Evolutionary conservation across 78 protist species (phyloP), one percentile per base, ranked within the genome.

Genomic region (Speleostelium caveatum): DNA sequence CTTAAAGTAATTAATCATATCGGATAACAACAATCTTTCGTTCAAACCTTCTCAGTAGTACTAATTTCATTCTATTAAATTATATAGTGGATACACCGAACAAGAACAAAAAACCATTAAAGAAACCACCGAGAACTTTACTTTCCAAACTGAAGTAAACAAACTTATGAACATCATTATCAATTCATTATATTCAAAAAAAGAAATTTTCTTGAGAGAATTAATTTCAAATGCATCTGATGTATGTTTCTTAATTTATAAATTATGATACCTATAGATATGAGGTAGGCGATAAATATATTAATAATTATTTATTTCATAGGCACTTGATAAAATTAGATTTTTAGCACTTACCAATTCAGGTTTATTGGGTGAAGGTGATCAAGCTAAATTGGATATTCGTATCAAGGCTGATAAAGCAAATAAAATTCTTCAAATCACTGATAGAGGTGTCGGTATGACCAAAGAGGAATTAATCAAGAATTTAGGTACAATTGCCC

Each of bases 361-460:
- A 69, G 32, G 55, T 33, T 74, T 68, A 24, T 88, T 96, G 32
- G 98, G 93, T 38, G 96, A 87, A 36, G 98, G 98, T 51, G 98
- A 93, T 38, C 67, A 19, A 49, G 65, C 98, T 39, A 96, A 96
- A 56, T 86, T 98, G 16, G 98, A 97, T 65, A 96, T 99, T 74
- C 39, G 74, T 32, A 96, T 99, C 67, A 53, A 17, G 39, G 92
- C 96, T 36, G 99, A 99, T 94, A 69, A 55, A 63, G 99, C 95
- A 33, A 86, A 94, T 56, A 86, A 91, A 30, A 76, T 90, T 4
- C 87, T 99, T 55, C 86, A 74, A 77, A 97, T 99, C 72, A n/a
- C 33, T 1, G 99, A 99, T 95, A 90, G 93, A 32, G 99, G 99
- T 73, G 49, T 99, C 53, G 99, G 99, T 76, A 99, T 99, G 99